These are phyloP conservation scores for Candida sanyaensis DNA, from an alignment of 1,139 yeast species.

Conservation along the genomic window DNA sequence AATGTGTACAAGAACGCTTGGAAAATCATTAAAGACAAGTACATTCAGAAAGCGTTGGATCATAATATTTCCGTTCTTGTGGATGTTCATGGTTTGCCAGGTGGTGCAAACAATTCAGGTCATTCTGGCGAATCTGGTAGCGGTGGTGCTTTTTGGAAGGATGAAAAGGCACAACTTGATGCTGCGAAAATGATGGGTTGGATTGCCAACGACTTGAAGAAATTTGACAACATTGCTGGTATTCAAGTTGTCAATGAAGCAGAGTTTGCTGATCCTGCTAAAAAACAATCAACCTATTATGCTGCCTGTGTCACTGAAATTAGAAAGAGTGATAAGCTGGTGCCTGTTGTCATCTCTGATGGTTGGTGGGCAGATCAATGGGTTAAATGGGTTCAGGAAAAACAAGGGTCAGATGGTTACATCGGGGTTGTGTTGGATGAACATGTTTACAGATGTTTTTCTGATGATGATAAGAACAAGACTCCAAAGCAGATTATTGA, in stretches of 20 bases:
- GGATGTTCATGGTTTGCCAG: slow-evolving; percentile 89
- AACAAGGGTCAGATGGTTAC: slow-evolving; percentile 36
- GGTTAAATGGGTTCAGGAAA: slow-evolving; percentile 63
- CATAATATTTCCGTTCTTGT: slow-evolving; percentile 71
- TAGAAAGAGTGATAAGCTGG: slow-evolving; percentile 50
- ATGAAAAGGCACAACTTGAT: slow-evolving; percentile 41
- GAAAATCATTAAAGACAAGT: slow-evolving; percentile 52
- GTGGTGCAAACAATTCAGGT: slow-evolving; percentile 83
- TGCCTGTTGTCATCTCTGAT: slow-evolving; percentile 84
- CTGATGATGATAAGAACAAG: slow-evolving; percentile 70
- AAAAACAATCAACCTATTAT: slow-evolving; percentile 62
- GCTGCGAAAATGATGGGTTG: slow-evolving; percentile 57
- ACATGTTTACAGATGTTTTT: slow-evolving; percentile 85
- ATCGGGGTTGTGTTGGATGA: slow-evolving; percentile 76
- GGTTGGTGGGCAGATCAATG: slow-evolving; percentile 92
- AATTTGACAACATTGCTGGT: slow-evolving; percentile 71
- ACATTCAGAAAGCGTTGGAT: slow-evolving; percentile 55
- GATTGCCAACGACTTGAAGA: slow-evolving; percentile 59
- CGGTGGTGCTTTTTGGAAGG: slow-evolving; percentile 68
- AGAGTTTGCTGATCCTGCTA: slow-evolving; percentile 53
- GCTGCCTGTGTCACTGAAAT: slow-evolving; percentile 65
- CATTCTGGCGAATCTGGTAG: slow-evolving; percentile 73
- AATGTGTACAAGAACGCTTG: slow-evolving; percentile 72
- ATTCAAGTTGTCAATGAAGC: slow-evolving; percentile 87
- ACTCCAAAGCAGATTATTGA: slow-evolving; percentile 62